phyloP scores from a whole-genome alignment of 78 protist genomes.

The Isochrysis galbana region DNA sequence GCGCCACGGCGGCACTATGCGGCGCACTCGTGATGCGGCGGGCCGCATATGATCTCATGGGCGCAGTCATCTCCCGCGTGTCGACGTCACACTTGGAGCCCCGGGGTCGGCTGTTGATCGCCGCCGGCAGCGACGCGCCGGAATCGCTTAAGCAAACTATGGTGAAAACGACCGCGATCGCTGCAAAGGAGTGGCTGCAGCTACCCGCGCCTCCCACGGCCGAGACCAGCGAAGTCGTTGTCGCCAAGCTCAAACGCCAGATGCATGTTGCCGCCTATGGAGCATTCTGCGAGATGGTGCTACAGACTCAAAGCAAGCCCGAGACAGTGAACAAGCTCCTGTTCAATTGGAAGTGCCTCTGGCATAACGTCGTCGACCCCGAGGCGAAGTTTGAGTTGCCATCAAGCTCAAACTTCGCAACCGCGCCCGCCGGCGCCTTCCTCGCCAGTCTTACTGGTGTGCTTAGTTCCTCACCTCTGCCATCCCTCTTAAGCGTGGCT shows the following conservation, averaged over 20 bases:
- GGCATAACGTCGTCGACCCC: background rate
- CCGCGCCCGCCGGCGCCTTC: too few species aligned
- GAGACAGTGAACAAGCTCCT: background rate
- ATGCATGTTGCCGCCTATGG: background rate
- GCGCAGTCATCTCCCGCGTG: background rate
- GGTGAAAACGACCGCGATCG: background rate
- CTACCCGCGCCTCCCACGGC: background rate
- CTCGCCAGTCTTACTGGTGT: too few species aligned
- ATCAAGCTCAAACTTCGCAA: too few species aligned
- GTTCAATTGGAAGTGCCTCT: background rate
- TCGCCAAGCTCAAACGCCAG: background rate
- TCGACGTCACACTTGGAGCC: background rate
- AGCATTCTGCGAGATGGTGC: background rate
- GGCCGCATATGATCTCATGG: background rate
- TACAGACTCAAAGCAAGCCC: background rate
- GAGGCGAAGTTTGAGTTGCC: background rate
- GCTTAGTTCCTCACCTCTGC: too few species aligned
- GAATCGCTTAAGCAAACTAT: background rate
- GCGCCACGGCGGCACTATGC: background rate
- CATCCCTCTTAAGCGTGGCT: too few species aligned
- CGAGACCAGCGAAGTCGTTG: too few species aligned
- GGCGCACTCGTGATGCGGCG: background rate
- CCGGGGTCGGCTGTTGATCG: background rate
- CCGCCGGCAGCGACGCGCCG: background rate
- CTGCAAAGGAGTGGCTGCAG: background rate